Evolutionary conservation across 352 stramenopile species (phyloP).

Genomic region (Thraustotheca clavata): DNA sequence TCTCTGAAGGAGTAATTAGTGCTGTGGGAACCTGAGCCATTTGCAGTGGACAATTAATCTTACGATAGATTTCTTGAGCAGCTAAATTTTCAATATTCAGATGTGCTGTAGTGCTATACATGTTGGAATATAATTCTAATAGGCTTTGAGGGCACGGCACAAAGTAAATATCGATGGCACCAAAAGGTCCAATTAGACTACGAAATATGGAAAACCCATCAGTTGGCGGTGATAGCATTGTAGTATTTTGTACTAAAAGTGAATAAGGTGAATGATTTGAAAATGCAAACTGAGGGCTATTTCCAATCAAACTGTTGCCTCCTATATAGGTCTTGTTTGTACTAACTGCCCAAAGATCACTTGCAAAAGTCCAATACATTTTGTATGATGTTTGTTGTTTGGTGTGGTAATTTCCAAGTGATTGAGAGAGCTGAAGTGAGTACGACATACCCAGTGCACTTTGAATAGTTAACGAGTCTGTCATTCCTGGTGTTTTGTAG

Average conservation of each 20-base stretch:
- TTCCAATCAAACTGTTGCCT: neutral
- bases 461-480: neutral
- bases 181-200: neutral
- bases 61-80: neutral
- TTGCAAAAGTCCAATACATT: conserved; percentile 9
- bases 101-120: neutral
- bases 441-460: neutral
- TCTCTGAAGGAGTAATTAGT: neutral
- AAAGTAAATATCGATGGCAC: neutral
- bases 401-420: neutral
- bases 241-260: neutral
- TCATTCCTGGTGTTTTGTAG: neutral
- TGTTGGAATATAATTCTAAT: neutral
- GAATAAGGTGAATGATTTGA: neutral
- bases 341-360: neutral
- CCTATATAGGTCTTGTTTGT: neutral
- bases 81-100: neutral
- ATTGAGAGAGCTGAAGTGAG: neutral
- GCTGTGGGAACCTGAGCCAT: neutral
- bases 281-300: neutral
- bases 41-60: neutral
- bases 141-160: neutral
- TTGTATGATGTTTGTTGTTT: neutral
- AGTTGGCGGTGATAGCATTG: neutral
- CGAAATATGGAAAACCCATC: neutral